phyloP scores from a whole-genome alignment of 208 protist genomes.

The Crithidia expoeki region DNA sequence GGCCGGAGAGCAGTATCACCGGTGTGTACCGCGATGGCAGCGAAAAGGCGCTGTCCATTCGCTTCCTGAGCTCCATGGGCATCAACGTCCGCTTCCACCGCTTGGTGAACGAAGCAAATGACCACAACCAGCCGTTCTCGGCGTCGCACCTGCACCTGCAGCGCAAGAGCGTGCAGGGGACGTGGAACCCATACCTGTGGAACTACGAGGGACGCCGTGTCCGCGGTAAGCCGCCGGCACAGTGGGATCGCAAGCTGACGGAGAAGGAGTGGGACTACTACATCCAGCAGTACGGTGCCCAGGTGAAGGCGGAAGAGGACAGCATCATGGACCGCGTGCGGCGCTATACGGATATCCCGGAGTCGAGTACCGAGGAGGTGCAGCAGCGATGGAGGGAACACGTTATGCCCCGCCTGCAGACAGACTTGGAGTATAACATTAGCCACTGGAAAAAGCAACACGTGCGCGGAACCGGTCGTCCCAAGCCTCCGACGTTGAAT shows the following conservation, averaged over 20 bases:
- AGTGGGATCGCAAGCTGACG: slow-evolving; percentile 78
- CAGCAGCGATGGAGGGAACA: slow-evolving; percentile 76
- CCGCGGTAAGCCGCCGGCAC: slow-evolving; percentile 36
- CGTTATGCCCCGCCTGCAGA: slow-evolving; percentile 73
- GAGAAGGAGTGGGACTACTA: slow-evolving; percentile 85
- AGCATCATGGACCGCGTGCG: slow-evolving; percentile 53
- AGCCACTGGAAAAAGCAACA: slow-evolving; percentile 69
- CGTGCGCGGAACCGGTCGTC: slow-evolving; percentile 33
- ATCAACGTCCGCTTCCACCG: slow-evolving; percentile 72
- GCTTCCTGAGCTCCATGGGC: slow-evolving; percentile 72
- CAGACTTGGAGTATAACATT: slow-evolving; percentile 82
- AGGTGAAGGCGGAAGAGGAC: slow-evolving; percentile 83
- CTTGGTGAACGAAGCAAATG: slow-evolving; percentile 83
- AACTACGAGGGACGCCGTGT: slow-evolving; percentile 56
- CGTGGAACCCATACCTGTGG: slow-evolving; percentile 88
- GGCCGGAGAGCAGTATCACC: slow-evolving; percentile 79
- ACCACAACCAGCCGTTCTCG: slow-evolving; percentile 66
- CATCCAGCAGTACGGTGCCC: slow-evolving; percentile 67
- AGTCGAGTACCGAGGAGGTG: slow-evolving; percentile 61
- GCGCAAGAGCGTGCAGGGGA: slow-evolving; percentile 74
- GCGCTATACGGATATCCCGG: slow-evolving; percentile 62
- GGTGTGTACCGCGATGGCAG: slow-evolving; percentile 87
- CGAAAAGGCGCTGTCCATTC: slow-evolving; percentile 59
- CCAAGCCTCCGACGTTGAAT: slow-evolving; percentile 39
- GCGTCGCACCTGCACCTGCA: slow-evolving; percentile 66